A percentile compares a stretch with the other conserved stretches of the same genome.
These are phyloP conservation scores for Backusella australiensis DNA, from an alignment of 192 early-diverging fungal species.

Conservation along the genomic window DNA sequence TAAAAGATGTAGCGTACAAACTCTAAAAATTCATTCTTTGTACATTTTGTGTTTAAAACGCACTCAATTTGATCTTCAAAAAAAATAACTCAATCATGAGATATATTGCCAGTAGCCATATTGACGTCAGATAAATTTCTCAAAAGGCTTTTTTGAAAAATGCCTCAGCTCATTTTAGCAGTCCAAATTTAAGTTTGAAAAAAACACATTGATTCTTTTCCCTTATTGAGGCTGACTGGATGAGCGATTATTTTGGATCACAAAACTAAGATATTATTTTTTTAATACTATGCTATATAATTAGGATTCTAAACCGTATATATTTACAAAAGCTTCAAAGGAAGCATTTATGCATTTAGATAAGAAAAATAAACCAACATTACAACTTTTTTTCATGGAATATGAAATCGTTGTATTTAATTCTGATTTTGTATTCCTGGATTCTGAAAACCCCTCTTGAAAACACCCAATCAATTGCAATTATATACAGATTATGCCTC, in stretches of 20 bases:
- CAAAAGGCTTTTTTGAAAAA: not conserved
- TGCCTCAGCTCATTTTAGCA: not conserved
- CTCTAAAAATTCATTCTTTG: not conserved
- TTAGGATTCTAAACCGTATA: not conserved
- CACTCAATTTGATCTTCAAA: not conserved
- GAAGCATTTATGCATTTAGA: too few species aligned
- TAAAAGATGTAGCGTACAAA: not conserved
- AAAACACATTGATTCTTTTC: not conserved
- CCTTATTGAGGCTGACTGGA: not conserved
- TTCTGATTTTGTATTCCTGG: too few species aligned
- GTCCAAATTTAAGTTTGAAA: not conserved
- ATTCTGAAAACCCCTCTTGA: too few species aligned
- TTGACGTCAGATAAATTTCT: not conserved
- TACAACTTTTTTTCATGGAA: too few species aligned
- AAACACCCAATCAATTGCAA: not conserved
- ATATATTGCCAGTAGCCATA: not conserved
- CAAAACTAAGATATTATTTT: not conserved
- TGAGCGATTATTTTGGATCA: not conserved
- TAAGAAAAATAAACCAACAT: too few species aligned
- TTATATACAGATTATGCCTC: not conserved
- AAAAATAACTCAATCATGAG: not conserved
- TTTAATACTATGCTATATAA: not conserved
- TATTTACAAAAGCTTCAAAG: too few species aligned
- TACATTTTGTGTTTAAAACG: not conserved
- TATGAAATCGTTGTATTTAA: too few species aligned